These are phyloP conservation scores for Kwoniella botswanensis DNA, from an alignment of 768 basidiomycete genomes.

Conservation along the genomic window DNA sequence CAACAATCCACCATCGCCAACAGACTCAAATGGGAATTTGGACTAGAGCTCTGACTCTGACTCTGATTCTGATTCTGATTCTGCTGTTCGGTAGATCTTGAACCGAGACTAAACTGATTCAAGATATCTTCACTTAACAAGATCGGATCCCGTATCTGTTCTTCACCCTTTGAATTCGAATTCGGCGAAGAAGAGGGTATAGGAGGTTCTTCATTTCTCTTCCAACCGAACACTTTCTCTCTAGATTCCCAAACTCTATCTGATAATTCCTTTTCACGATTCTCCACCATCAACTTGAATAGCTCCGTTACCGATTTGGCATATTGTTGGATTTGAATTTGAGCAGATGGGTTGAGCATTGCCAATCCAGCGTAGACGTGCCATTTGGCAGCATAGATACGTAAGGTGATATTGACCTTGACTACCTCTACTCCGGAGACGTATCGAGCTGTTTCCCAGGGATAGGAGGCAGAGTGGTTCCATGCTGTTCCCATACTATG, in stretches of 20 bases:
- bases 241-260: constrained; percentile 75
- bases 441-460: constrained; percentile 92
- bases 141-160: constrained; percentile 63
- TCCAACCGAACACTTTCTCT: constrained; percentile 73
- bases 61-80: background rate
- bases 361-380: constrained; percentile 99
- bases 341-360: constrained; percentile 90
- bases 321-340: constrained; percentile 86
- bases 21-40: constrained; percentile 89
- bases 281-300: constrained; percentile 90
- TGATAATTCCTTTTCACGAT: constrained; percentile 65
- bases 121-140: constrained; percentile 82
- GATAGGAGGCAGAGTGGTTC: constrained; percentile 75
- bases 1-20: constrained; percentile 99
- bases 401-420: constrained; percentile 94
- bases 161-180: constrained; percentile 5
- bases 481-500: constrained; percentile 97
- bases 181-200: background rate
- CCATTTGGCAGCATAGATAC: constrained; percentile 97
- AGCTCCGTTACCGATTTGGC: constrained; percentile 82
- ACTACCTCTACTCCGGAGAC: constrained; percentile 97
- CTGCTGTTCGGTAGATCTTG: background rate
- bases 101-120: constrained; percentile 78
- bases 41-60: constrained; percentile 38
- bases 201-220: constrained; percentile 37